These are phyloP conservation scores for Pichia sp. DNA, from an alignment of 1,139 yeast species.

Conservation along the genomic window DNA sequence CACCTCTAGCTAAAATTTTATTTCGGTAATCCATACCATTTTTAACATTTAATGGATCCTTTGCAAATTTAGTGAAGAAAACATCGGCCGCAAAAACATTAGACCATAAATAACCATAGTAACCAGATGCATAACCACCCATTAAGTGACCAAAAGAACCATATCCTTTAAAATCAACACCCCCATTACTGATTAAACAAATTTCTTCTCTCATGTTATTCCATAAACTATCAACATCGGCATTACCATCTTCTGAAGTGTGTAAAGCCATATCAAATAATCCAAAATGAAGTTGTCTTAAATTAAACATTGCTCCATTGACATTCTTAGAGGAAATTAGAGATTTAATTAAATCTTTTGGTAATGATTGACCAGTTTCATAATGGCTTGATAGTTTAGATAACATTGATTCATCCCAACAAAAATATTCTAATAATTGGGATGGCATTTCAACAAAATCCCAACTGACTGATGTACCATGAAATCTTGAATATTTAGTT, in stretches of 20 bases:
- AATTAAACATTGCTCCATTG: constrained; percentile 61
- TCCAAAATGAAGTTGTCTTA: constrained; percentile 75
- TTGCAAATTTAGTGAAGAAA: constrained; percentile 63
- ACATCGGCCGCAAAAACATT: constrained; percentile 82
- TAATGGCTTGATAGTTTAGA: constrained; percentile 60
- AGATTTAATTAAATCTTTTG: constrained; percentile 53
- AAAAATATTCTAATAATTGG: constrained; percentile 85
- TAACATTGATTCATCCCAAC: constrained; percentile 66
- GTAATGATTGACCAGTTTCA: constrained; percentile 46
- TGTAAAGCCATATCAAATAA: constrained; percentile 71
- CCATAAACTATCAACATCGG: constrained; percentile 55
- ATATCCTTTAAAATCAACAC: constrained; percentile 53
- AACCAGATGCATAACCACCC: constrained; percentile 82
- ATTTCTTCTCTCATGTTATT: constrained; percentile 54
- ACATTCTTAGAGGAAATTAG: constrained; percentile 66
- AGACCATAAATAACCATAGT: constrained; percentile 82
- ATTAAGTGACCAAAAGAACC: constrained; percentile 77
- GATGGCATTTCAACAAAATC: constrained; percentile 91
- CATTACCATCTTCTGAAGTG: constrained; percentile 38
- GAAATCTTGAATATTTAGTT: constrained; percentile 59
- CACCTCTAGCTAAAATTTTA: constrained; percentile 64
- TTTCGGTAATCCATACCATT: constrained; percentile 67
- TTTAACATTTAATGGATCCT: constrained; percentile 57
- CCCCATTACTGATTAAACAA: constrained; percentile 51
- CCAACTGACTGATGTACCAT: constrained; percentile 71